A percentile compares a stretch with the other conserved stretches of the same genome.
Evolutionary conservation across 2,329 filamentous ascomycete species (phyloP).

Genomic region (Colletotrichum cuscutae): DNA sequence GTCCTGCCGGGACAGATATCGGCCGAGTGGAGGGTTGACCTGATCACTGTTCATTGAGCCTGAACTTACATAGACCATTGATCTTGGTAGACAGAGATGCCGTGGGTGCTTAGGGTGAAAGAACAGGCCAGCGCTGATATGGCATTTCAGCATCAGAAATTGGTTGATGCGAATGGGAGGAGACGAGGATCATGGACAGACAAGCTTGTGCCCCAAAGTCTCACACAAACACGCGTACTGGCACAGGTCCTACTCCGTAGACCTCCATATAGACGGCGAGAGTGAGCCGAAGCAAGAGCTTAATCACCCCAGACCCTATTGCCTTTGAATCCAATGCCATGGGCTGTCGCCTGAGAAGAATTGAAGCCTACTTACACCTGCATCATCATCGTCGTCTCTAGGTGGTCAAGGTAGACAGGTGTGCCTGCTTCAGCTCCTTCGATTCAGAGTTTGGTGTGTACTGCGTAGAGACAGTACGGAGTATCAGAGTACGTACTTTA

Average conservation of each 20-base stretch:
- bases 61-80: no score
- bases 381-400: background rate
- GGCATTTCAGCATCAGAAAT: background rate
- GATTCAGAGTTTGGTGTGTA: background rate
- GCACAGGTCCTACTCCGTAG: background rate
- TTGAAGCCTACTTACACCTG: background rate
- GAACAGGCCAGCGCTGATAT: background rate
- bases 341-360: background rate
- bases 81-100: no score
- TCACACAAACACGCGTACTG: background rate
- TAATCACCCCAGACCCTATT: background rate
- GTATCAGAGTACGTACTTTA: conserved; percentile 10
- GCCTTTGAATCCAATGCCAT: background rate
- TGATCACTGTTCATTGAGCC: background rate
- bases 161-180: background rate
- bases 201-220: conserved; percentile 5
- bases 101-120: background rate
- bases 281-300: conserved; percentile 13
- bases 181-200: background rate
- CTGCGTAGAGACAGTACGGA: background rate
- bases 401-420: background rate
- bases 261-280: background rate
- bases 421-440: background rate
- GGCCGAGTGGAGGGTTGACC: background rate
- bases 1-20: background rate